Percentiles rank a stretch among this genome's conserved stretches.
phyloP scores from a whole-genome alignment of 139 green algal species.

The Nannochloris sp. region DNA sequence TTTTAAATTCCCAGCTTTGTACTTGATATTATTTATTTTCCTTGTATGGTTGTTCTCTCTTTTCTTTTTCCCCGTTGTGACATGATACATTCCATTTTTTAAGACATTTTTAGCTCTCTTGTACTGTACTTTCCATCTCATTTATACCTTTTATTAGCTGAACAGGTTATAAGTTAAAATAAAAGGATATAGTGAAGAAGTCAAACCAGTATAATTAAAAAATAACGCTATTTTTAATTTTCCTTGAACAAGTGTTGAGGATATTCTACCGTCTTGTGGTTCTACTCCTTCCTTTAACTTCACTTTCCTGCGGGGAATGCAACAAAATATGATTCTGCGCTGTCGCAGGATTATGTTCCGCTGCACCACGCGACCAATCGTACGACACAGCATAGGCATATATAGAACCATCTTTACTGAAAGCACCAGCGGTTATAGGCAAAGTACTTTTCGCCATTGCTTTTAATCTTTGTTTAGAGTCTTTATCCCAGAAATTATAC shows the following conservation, averaged over 20 bases:
- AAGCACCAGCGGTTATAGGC: constrained; percentile 79
- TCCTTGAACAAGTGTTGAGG: too few relatives aligned
- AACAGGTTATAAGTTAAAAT: too few relatives aligned
- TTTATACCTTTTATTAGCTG: too few relatives aligned
- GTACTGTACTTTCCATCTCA: too few relatives aligned
- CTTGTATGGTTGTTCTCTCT: too few relatives aligned
- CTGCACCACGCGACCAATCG: constrained; percentile 84
- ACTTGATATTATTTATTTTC: too few relatives aligned
- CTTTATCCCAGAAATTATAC: constrained; percentile 99
- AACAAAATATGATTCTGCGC: constrained; percentile 86
- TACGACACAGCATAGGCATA: constrained; percentile 88
- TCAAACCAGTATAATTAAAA: not conserved
- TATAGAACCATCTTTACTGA: constrained; percentile 84
- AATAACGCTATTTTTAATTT: not conserved
- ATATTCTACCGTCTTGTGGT: not conserved
- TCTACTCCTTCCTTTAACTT: constrained; percentile 58
- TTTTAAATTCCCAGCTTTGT: too few relatives aligned
- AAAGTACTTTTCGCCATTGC: constrained; percentile 62
- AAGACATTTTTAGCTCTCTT: too few relatives aligned
- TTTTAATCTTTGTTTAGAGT: constrained; percentile 95
- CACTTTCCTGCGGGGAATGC: constrained; percentile 70
- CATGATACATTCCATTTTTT: too few relatives aligned
- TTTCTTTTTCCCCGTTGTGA: too few relatives aligned
- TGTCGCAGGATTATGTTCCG: constrained; percentile 62
- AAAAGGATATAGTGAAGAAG: not conserved